Percentiles rank a stretch among this genome's conserved stretches.
Evolutionary conservation across 495 filamentous ascomycete species (phyloP).

Genomic region (Neohortaea acidophila): DNA sequence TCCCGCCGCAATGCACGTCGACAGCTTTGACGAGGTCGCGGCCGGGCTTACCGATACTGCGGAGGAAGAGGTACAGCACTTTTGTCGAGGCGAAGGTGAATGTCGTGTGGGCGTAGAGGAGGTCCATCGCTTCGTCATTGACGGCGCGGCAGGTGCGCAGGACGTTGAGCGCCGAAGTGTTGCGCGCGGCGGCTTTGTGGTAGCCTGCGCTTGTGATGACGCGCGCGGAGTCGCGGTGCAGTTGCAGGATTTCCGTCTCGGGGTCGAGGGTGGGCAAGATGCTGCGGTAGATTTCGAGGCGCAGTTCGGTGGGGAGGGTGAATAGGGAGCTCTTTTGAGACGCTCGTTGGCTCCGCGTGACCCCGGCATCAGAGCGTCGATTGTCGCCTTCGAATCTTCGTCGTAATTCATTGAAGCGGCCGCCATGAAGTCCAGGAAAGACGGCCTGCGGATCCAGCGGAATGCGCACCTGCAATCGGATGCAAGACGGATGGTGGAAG

Average conservation of each 20-base stretch:
- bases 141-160: constrained; percentile 11
- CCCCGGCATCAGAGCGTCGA: not conserved
- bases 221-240: constrained; percentile 11
- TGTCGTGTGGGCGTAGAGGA: constrained; percentile 10
- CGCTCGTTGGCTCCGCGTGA: not conserved
- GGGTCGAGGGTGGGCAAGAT: constrained; percentile 5
- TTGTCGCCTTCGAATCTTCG: not conserved
- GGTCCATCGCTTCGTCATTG: constrained; percentile 8
- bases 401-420: not conserved
- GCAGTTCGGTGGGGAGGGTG: constrained; percentile 12
- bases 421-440: not conserved
- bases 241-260: constrained; percentile 5
- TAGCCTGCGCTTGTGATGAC: constrained; percentile 3
- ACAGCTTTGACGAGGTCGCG: constrained; percentile 2
- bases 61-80: constrained; percentile 16
- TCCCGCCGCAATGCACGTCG: constrained; percentile 4
- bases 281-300: constrained; percentile 11
- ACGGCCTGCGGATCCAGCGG: constrained; percentile 13
- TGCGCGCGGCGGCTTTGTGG: constrained; percentile 5
- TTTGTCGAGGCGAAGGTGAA: constrained; percentile 9
- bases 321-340: constrained; percentile 7
- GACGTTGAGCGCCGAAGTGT: constrained; percentile 10
- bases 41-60: constrained; percentile 11
- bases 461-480: constrained; percentile 8
- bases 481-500: constrained; percentile 10